Evolutionary conservation across 2,329 filamentous ascomycete species (phyloP).

Genomic region (Calonectria leucothoes): DNA sequence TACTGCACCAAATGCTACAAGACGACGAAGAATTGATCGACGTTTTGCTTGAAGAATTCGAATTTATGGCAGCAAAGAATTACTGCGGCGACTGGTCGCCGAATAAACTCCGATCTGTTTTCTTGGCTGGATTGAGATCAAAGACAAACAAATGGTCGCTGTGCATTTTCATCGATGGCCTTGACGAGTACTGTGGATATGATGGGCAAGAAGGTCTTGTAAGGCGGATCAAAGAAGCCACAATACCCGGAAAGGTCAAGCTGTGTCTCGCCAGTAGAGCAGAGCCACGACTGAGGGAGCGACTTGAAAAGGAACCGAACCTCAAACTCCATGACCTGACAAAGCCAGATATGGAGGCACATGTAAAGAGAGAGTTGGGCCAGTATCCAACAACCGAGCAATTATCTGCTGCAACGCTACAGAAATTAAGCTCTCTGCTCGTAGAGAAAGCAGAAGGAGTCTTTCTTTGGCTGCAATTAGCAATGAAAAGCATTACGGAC

Average conservation of each 20-base stretch:
- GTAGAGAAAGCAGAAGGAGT: neutral
- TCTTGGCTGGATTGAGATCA: neutral
- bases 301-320: neutral
- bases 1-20: neutral
- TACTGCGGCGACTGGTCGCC: neutral
- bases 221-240: neutral
- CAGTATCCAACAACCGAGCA: neutral
- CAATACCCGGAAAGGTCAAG: neutral
- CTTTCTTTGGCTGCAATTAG: neutral
- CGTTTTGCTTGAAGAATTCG: neutral
- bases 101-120: neutral
- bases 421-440: neutral
- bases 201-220: neutral
- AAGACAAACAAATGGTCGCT: neutral
- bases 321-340: constrained; percentile 8
- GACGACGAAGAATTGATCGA: constrained; percentile 26
- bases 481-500: neutral
- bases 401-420: neutral
- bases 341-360: neutral
- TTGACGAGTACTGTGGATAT: constrained; percentile 2
- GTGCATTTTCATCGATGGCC: constrained; percentile 19
- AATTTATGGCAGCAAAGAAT: neutral
- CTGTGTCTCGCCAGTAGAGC: constrained; percentile 7
- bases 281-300: neutral
- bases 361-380: neutral